Percentiles rank a stretch among this genome's conserved stretches.
Evolutionary conservation across 106 monocot species (phyloP).

Genomic region (Alisma plantagoaquatica): DNA sequence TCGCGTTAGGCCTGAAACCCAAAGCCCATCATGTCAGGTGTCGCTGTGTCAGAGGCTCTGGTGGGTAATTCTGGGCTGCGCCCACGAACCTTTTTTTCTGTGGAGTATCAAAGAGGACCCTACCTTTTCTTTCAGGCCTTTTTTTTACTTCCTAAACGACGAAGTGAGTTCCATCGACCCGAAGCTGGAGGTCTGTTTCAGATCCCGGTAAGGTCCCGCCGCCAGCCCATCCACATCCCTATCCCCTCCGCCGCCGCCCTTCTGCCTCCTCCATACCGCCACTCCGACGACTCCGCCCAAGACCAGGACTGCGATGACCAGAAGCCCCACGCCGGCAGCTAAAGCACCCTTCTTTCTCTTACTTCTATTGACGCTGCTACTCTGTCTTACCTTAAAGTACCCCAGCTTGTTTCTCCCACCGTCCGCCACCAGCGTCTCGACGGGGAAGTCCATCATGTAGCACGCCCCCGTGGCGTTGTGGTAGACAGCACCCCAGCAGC

Average conservation of each 20-base stretch:
- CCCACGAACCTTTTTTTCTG: no score
- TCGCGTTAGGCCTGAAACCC: no score
- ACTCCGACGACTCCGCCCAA: conserved; percentile 9
- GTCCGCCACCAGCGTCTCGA: conserved; percentile 40
- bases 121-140: no score
- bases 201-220: conserved; percentile 41
- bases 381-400: conserved; percentile 65
- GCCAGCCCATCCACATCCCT: conserved; percentile 19
- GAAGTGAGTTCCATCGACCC: conserved; percentile 30
- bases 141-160: no score
- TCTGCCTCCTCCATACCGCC: conserved; percentile 13
- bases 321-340: background rate
- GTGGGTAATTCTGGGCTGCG: no score
- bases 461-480: conserved; percentile 47
- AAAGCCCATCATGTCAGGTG: no score
- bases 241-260: conserved; percentile 1
- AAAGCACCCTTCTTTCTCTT: no score
- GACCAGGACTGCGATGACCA: conserved; percentile 13
- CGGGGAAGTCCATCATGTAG: conserved; percentile 57
- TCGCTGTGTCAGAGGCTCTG: no score
- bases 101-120: no score
- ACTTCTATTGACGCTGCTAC: no score
- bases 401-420: conserved; percentile 39
- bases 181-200: conserved; percentile 25
- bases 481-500: conserved; percentile 82